phyloP scores from a whole-genome alignment of 2,329 filamentous ascomycete genomes.

The Colletotrichum tamarilloi region DNA sequence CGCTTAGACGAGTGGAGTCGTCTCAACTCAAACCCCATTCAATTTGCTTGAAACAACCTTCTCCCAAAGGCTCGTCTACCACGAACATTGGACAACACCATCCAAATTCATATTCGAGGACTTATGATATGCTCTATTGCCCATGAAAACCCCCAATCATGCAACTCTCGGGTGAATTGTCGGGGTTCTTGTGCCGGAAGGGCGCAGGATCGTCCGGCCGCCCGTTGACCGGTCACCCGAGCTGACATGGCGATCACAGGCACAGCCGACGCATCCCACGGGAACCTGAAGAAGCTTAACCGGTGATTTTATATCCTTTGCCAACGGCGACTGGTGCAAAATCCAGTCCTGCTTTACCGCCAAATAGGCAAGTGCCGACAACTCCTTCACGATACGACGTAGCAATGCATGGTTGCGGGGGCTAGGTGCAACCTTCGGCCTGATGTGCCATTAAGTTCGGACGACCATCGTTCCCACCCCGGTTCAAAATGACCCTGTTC shows the following conservation, averaged over 20 bases:
- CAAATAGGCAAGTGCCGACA: neutral
- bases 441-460: constrained; percentile 10
- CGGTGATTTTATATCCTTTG: neutral
- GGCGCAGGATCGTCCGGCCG: neutral
- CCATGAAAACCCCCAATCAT: neutral
- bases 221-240: constrained; percentile 3
- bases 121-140: neutral
- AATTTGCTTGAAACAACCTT: constrained; percentile 18
- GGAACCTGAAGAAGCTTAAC: neutral
- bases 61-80: neutral
- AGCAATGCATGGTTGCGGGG: neutral
- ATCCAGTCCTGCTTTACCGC: neutral
- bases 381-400: neutral
- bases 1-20: neutral
- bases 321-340: neutral
- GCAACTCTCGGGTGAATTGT: neutral
- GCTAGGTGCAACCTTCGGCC: neutral
- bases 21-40: constrained; percentile 8
- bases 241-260: neutral
- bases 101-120: neutral
- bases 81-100: neutral
- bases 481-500: neutral
- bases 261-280: neutral
- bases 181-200: neutral
- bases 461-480: neutral